phyloP scores from a whole-genome alignment of 345 rosid species.

The Iberis pinnata region DNA sequence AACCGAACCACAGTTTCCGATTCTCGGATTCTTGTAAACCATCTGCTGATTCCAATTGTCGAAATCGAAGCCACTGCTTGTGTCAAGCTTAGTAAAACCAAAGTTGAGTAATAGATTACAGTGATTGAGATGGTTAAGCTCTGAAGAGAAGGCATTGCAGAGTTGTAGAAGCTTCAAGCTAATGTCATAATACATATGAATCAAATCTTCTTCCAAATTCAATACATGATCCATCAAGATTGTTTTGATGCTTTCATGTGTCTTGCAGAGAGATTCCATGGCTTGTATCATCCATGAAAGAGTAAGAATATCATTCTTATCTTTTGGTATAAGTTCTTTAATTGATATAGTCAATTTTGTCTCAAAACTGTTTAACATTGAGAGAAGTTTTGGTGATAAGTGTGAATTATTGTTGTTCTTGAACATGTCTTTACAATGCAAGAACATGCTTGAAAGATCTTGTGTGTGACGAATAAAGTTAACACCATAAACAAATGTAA shows the following conservation, averaged over 20 bases:
- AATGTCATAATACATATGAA: conserved; percentile 56
- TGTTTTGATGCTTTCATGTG: conserved; percentile 46
- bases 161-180: conserved; percentile 76
- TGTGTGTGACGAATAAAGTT: too few relatives aligned
- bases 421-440: conserved; percentile 63
- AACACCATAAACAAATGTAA: not conserved
- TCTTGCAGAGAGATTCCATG: conserved; percentile 61
- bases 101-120: conserved; percentile 65
- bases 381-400: conserved; percentile 38
- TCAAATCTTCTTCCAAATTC: conserved; percentile 74
- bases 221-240: conserved; percentile 52
- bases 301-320: conserved; percentile 43
- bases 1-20: conserved; percentile 43
- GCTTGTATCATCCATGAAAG: conserved; percentile 75
- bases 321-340: conserved; percentile 49
- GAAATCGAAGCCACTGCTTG: conserved; percentile 35
- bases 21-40: conserved; percentile 47
- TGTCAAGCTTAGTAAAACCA: conserved; percentile 50
- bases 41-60: conserved; percentile 61
- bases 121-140: conserved; percentile 58
- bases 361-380: conserved; percentile 52
- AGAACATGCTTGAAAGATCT: conserved; percentile 41
- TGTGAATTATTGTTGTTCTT: conserved; percentile 47
- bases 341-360: conserved; percentile 44
- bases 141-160: conserved; percentile 61